A percentile compares a stretch with the other conserved stretches of the same genome.
phyloP scores from a whole-genome alignment of 108 stramenopile genomes.

The Mediolabrus comicus region DNA sequence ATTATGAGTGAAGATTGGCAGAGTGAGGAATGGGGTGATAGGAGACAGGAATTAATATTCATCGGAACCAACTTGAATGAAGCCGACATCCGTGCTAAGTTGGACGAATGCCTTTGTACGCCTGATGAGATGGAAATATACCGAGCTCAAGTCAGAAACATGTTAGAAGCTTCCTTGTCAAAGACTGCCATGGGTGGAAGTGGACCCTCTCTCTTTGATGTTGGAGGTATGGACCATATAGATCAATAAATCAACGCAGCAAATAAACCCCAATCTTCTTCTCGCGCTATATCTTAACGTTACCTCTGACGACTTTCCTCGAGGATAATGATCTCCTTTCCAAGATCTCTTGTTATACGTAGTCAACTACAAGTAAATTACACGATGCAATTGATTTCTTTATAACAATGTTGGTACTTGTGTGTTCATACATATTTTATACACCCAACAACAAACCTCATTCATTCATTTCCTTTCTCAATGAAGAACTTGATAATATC shows the following conservation, averaged over 20 bases:
- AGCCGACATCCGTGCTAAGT: constrained; percentile 56
- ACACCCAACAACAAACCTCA: neutral
- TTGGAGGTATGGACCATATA: constrained; percentile 41
- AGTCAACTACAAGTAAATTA: too few relatives aligned
- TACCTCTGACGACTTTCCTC: too few relatives aligned
- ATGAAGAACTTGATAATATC: constrained; percentile 39
- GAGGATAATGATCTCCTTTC: too few relatives aligned
- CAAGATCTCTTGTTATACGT: too few relatives aligned
- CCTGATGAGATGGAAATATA: constrained; percentile 74
- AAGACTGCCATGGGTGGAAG: neutral
- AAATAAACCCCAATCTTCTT: neutral
- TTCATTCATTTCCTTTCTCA: constrained; percentile 7
- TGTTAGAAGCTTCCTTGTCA: constrained; percentile 34
- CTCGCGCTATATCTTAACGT: neutral
- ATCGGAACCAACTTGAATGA: constrained; percentile 75
- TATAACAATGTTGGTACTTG: neutral
- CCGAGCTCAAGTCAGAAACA: constrained; percentile 51
- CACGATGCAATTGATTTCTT: too few relatives aligned
- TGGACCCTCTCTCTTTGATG: constrained; percentile 50
- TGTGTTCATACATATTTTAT: neutral
- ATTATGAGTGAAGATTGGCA: constrained; percentile 83
- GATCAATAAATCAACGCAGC: constrained; percentile 24
- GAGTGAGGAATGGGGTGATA: constrained; percentile 88
- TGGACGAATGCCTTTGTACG: constrained; percentile 74
- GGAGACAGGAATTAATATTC: constrained; percentile 92